These are phyloP conservation scores for Melaleuca alternifolia DNA, from an alignment of 345 rosid species.

Conservation along the genomic window DNA sequence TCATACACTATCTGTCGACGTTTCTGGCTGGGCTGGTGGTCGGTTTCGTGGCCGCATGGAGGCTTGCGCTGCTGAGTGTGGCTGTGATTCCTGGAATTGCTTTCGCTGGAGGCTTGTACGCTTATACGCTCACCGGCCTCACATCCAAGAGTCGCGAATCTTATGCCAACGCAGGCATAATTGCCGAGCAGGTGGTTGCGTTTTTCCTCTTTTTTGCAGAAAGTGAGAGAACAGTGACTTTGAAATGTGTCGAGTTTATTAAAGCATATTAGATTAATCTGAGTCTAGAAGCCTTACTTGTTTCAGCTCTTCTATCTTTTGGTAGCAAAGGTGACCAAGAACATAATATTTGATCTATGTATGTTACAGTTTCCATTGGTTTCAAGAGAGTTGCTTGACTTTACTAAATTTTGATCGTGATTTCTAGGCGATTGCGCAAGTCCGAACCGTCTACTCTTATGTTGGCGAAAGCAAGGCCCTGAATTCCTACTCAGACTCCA, in stretches of 20 bases:
- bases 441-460: constrained; percentile 88
- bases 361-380: not conserved
- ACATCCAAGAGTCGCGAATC: constrained; percentile 98
- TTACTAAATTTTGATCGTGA: not conserved
- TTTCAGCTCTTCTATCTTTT: not conserved
- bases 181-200: constrained; percentile 86
- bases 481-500: constrained; percentile 81
- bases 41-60: constrained; percentile 99
- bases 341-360: not conserved
- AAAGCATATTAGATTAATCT: not conserved
- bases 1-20: constrained; percentile 91
- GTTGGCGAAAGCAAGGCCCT: constrained; percentile 98
- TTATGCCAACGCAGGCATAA: constrained; percentile 88
- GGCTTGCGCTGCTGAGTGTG: constrained; percentile 80
- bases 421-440: constrained; percentile 89
- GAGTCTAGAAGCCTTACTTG: not conserved
- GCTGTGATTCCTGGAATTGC: constrained; percentile 99
- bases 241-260: not conserved
- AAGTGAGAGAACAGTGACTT: not conserved
- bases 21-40: constrained; percentile 98
- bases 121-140: constrained; percentile 93
- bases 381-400: not conserved
- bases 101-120: constrained; percentile 97
- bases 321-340: not conserved
- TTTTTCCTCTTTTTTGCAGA: not conserved